Base-by-base conservation (phyloP, 352 stramenopile genomes). In the Pythium sp. region DNA sequence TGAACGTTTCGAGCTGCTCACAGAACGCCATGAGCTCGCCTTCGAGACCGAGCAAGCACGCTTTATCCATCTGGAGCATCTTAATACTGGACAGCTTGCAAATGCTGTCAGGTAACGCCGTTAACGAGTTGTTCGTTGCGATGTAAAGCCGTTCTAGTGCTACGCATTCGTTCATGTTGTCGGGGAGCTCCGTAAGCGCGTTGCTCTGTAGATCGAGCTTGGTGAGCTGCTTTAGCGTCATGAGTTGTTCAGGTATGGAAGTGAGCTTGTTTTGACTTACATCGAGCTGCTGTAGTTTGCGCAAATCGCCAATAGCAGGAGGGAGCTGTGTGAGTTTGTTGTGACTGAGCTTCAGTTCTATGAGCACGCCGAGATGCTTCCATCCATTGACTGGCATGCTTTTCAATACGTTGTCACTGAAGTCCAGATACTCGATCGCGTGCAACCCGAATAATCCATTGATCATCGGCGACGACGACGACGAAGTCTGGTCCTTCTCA, bases 61-160 rank as follows among this genome's bases (percentile, higher is more conserved):
- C 56, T 64, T 85, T 87, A 57, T 90, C 81, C 22, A 90, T 60
- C 11, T 76, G 72, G 0, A 90, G 70, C 57, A 77, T 71, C 36
- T 70, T 46, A 1, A 90, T 68, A 6, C 22, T 65, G 11, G 60
- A 54, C 0, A 86, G 58, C 5, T 64, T 53, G 20, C 56, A 70
- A 3, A 90, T 38, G 14, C 60, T 66, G 0, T 43, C 54, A 24
- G 81, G 78, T 2, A 90, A 69, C 5, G 61, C 58, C 0, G 47
- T 24, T 7, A 90, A 62, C 1, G 70, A 54, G 7, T 53, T 41
- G 41, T 90, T 90, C 26, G 76, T 79, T 0, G 73, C 71, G 11
- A 87, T 41, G 9, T 76, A 61, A n/a, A 90, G 58, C 8, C 53
- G 63, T 32, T 74, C 53, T 2, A 90, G 58, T 15, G 61, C 51